Evolutionary conservation across 768 basidiomycete species (phyloP).

Genomic region (Mycena filopes): DNA sequence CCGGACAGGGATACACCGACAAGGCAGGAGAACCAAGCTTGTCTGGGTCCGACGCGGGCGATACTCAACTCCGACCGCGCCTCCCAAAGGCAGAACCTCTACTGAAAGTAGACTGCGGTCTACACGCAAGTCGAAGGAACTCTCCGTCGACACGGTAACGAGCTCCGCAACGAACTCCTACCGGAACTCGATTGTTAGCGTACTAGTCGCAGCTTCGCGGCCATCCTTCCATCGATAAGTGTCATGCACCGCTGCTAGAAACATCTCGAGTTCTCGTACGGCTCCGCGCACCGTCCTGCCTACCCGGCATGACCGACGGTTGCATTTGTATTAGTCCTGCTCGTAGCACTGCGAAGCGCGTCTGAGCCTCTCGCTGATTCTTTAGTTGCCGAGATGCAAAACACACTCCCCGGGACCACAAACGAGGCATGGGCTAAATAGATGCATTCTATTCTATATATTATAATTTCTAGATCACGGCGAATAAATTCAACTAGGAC

Average conservation of each 20-base stretch:
- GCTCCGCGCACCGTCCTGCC: not conserved
- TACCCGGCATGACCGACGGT: conserved; percentile 6
- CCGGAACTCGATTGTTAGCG: not conserved
- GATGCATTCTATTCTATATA: not conserved
- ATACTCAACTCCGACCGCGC: no score
- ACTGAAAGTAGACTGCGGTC: no score
- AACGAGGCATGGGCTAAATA: not conserved
- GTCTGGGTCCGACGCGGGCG: no score
- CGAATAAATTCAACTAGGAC: conserved; percentile 11
- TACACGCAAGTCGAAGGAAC: no score
- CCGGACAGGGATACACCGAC: no score
- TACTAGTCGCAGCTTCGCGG: not conserved
- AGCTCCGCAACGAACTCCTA: no score
- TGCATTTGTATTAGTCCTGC: not conserved
- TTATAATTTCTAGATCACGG: conserved; percentile 4
- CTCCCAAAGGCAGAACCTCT: no score
- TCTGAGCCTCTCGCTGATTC: no score
- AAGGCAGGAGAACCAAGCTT: no score
- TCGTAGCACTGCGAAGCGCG: not conserved
- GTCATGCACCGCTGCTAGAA: not conserved
- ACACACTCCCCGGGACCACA: no score
- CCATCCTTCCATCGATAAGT: conserved; percentile 13
- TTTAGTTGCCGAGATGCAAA: not conserved
- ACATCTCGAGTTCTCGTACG: not conserved
- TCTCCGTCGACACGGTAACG: conserved; percentile 1